A percentile compares a stretch with the other conserved stretches of the same genome.
phyloP scores from a whole-genome alignment of 208 protist species.

The Acanthamoeba healyi region DNA sequence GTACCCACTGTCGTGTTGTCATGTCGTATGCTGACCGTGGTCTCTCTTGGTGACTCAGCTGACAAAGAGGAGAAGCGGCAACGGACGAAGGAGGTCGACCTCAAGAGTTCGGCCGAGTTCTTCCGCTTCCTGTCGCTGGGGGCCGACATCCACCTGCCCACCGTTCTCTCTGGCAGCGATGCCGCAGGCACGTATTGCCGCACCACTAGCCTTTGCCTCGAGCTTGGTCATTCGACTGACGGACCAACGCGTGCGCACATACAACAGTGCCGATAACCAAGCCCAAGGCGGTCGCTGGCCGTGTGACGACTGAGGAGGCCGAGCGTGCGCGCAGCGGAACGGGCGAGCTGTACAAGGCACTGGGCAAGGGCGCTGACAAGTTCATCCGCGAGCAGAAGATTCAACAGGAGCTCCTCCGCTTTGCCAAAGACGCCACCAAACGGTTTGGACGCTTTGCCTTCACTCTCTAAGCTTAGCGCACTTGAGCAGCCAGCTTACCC shows the following conservation, averaged over 20 bases:
- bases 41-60: not conserved
- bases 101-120: not conserved
- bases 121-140: not conserved
- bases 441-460: too few relatives aligned
- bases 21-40: too few relatives aligned
- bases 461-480: too few relatives aligned
- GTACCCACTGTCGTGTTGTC: not conserved
- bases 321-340: not conserved
- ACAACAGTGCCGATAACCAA: too few relatives aligned
- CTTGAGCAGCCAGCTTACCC: too few relatives aligned
- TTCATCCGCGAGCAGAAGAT: conserved; percentile 17
- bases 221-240: too few relatives aligned
- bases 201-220: too few relatives aligned
- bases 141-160: not conserved
- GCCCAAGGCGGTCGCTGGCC: not conserved
- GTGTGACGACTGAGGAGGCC: not conserved
- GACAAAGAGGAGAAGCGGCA: not conserved
- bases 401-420: not conserved
- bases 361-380: conserved; percentile 16
- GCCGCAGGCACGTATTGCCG: too few relatives aligned
- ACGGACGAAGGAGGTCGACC: not conserved
- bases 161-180: not conserved
- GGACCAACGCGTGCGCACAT: too few relatives aligned
- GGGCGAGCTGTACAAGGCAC: not conserved
- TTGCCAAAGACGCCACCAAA: not conserved